phyloP scores from a whole-genome alignment of 257 asterid species.

The Leptodermis oblonga region DNA sequence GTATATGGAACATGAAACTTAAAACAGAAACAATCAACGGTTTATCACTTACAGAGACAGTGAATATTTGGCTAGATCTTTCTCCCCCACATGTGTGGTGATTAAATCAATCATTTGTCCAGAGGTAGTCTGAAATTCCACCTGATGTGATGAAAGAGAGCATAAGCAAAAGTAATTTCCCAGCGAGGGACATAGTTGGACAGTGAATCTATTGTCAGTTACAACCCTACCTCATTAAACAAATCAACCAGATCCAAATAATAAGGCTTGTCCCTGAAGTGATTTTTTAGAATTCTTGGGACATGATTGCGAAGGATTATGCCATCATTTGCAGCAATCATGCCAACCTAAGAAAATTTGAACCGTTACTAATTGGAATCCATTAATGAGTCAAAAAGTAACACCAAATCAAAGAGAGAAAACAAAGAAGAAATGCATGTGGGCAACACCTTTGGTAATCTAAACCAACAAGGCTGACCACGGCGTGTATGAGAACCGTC shows the following conservation, averaged over 20 bases:
- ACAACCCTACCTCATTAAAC: slow-evolving; percentile 68
- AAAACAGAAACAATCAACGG: not conserved
- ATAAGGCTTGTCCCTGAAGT: slow-evolving; percentile 78
- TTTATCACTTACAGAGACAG: slow-evolving; percentile 61
- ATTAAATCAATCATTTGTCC: slow-evolving; percentile 98
- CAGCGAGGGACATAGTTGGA: not conserved
- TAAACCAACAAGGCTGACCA: slow-evolving; percentile 93
- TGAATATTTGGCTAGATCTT: slow-evolving; percentile 83
- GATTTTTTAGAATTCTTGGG: slow-evolving; percentile 86
- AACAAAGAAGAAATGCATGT: slow-evolving; percentile 16
- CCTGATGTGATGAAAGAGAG: slow-evolving; percentile 25
- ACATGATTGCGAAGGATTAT: slow-evolving; percentile 83
- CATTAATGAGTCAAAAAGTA: not conserved
- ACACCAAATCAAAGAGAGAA: slow-evolving; percentile 12
- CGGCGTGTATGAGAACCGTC: slow-evolving; percentile 85
- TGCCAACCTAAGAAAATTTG: slow-evolving; percentile 57
- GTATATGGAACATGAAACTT: not conserved
- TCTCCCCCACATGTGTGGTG: slow-evolving; percentile 80
- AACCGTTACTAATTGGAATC: not conserved
- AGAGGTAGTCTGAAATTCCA: slow-evolving; percentile 56
- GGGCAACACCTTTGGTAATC: slow-evolving; percentile 62
- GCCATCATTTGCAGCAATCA: slow-evolving; percentile 90
- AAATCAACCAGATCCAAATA: slow-evolving; percentile 80
- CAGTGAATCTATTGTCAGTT: not conserved
- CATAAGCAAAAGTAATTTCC: not conserved